These are phyloP conservation scores for Moesziomyces sp. DNA, from an alignment of 1,284 basidiomycete genomes.

Conservation along the genomic window DNA sequence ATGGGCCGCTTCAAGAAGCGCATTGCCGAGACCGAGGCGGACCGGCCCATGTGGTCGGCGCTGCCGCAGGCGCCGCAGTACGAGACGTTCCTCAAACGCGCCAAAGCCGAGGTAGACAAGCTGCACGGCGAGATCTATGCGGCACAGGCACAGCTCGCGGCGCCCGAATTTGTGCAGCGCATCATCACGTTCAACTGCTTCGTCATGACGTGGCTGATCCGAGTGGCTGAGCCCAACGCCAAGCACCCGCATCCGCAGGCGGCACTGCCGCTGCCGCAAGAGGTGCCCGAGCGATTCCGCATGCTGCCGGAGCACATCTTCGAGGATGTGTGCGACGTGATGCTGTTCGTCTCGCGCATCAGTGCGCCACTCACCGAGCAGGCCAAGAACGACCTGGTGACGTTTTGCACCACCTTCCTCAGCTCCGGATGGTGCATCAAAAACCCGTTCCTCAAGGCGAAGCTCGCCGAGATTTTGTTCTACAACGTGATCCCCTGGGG, in stretches of 20 bases:
- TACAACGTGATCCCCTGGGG: constrained; percentile 83
- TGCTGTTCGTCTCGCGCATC: constrained; percentile 80
- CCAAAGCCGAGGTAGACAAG: constrained; percentile 53
- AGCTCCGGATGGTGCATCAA: constrained; percentile 96
- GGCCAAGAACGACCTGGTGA: constrained; percentile 81
- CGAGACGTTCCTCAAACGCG: constrained; percentile 65
- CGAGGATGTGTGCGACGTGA: constrained; percentile 89
- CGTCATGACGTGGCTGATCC: constrained; percentile 92
- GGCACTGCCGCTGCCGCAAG: constrained; percentile 77
- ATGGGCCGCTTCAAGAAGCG: constrained; percentile 74
- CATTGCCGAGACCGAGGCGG: constrained; percentile 77
- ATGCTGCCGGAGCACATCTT: constrained; percentile 93
- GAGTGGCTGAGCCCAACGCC: constrained; percentile 86
- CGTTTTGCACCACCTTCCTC: constrained; percentile 90
- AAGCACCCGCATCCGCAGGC: constrained; percentile 74
- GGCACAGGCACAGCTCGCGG: constrained; percentile 85
- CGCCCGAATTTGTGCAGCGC: constrained; percentile 83
- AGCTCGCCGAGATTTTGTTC: constrained; percentile 92
- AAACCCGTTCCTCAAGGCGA: constrained; percentile 98
- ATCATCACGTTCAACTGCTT: constrained; percentile 87
- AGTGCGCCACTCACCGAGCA: constrained; percentile 85
- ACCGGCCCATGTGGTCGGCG: constrained; percentile 53
- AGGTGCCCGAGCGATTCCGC: constrained; percentile 85
- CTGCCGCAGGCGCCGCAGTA: constrained; percentile 60
- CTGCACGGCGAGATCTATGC: constrained; percentile 74